Evolutionary conservation across 345 rosid genomes (phyloP), one percentile per base, ranked within the genome.

Genomic region (Eucalyptus pumila): DNA sequence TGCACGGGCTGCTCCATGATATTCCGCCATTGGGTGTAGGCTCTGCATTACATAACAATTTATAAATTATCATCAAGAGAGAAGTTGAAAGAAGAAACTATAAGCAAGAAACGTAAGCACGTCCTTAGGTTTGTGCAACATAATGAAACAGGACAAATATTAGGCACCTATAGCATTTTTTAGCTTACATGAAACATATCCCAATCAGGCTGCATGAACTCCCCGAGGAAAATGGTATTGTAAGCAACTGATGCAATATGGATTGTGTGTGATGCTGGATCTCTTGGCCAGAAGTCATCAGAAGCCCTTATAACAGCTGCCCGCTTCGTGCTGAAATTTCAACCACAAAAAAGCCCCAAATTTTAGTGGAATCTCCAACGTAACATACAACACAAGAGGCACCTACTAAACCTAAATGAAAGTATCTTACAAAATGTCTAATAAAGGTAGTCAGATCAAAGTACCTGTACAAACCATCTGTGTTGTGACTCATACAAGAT

Each of bases 141-240:
- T 40, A 76, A 76, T 21, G 85, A 76, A 40, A 76, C 85, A 40
- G 85, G 85, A 76, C 9, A 76, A 40, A 37, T 42, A 21, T 40
- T 40, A 40, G 47, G 85, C 85, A 21, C 30, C 85, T 40, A 76
- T 76, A 76, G 45, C 16, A 3, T 23, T 76, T 76, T 30, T 90
- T 50, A 37, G 90, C 94, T 92, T 91, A 94, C 96, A 92, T 95
- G 97, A 87, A 95, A 95, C 95, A 94, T 95, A 87, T 95, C 97
- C 97, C 96, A 95, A 91, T 95, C 95, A 21, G 96, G 95, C 90
- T 94, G 96, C 97, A 94, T 95, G 89, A 95, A 94, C 88, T 94
- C 97, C 14, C 97, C 95, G 19, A 95, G 95, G 87, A 95, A 95
- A 88, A 95, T 87, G 42, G 95, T 92, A 86, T 95, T 95, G 67